Evolutionary conservation across 805 yeast genomes (phyloP).

Genomic region (Starmera dryadoides): DNA sequence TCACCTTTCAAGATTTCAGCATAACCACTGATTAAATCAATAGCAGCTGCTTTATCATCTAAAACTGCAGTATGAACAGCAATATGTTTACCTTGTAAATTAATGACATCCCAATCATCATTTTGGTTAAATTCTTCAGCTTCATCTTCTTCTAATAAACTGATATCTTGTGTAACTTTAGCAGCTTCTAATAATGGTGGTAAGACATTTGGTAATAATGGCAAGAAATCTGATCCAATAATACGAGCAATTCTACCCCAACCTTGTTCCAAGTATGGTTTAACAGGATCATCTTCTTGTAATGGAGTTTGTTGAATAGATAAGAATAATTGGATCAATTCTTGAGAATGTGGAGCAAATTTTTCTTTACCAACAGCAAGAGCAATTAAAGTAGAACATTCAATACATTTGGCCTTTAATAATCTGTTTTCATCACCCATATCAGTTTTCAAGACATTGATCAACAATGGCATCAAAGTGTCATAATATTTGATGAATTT

Average conservation of each 20-base stretch:
- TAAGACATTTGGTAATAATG: constrained; percentile 74
- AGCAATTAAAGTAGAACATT: constrained; percentile 91
- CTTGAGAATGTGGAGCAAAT: constrained; percentile 68
- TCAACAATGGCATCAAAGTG: constrained; percentile 83
- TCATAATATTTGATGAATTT: constrained; percentile 89
- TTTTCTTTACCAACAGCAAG: constrained; percentile 91
- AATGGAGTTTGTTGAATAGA: constrained; percentile 54
- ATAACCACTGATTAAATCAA: constrained; percentile 78
- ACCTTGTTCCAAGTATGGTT: constrained; percentile 81
- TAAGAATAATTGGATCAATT: constrained; percentile 65
- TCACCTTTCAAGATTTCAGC: constrained; percentile 78
- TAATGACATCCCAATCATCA: constrained; percentile 94
- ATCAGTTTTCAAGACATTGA: constrained; percentile 73
- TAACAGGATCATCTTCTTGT: constrained; percentile 79
- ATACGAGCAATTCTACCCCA: constrained; percentile 93
- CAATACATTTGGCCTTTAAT: constrained; percentile 88
- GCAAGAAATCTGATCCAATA: constrained; percentile 78
- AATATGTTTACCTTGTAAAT: constrained; percentile 83
- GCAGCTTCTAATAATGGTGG: constrained; percentile 88
- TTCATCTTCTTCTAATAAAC: constrained; percentile 80
- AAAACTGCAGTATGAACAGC: constrained; percentile 93
- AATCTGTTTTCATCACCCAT: constrained; percentile 72
- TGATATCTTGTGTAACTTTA: constrained; percentile 82
- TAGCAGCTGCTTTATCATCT: constrained; percentile 90
- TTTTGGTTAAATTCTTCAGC: constrained; percentile 78